These are phyloP conservation scores for Abrus precatorius DNA, from an alignment of 306 rosid genomes.

Conservation along the genomic window DNA sequence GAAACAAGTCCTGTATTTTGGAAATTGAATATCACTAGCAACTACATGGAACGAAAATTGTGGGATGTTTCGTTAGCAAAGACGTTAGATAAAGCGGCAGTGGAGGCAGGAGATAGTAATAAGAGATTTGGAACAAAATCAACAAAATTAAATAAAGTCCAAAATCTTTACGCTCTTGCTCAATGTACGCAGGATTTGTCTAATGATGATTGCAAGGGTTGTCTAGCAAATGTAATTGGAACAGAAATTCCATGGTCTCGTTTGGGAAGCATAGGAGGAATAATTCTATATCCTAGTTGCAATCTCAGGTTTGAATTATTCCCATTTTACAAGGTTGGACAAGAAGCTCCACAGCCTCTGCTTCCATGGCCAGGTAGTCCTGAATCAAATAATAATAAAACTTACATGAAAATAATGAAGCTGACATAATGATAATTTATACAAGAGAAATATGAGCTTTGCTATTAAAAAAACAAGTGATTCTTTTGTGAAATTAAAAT, in stretches of 20 bases:
- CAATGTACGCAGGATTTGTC: slow-evolving; percentile 44
- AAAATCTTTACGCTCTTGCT: slow-evolving; percentile 33
- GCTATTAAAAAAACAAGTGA: too few relatives aligned
- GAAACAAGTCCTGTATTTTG: slow-evolving; percentile 7
- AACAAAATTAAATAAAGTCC: slow-evolving; percentile 8
- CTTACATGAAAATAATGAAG: too few relatives aligned
- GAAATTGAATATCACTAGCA: slow-evolving; percentile 3
- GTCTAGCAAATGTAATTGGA: slow-evolving; percentile 27
- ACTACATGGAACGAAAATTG: background rate
- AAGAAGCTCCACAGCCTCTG: background rate
- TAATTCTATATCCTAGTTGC: slow-evolving; percentile 47
- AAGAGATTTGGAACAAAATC: slow-evolving; percentile 9
- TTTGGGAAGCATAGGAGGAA: slow-evolving; percentile 48
- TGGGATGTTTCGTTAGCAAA: background rate
- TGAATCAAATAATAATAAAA: background rate
- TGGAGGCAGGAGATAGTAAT: background rate
- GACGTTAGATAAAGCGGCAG: background rate
- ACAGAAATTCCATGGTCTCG: slow-evolving; percentile 29
- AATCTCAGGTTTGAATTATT: slow-evolving; percentile 42
- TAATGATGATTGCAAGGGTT: slow-evolving; percentile 18
- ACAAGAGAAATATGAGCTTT: too few relatives aligned
- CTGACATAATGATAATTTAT: too few relatives aligned
- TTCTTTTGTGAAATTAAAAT: too few relatives aligned
- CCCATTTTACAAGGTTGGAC: slow-evolving; percentile 19
- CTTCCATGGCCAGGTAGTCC: background rate